Evolutionary conservation across 495 filamentous ascomycete genomes (phyloP).

Genomic region (Astrothelium macrocarpum): DNA sequence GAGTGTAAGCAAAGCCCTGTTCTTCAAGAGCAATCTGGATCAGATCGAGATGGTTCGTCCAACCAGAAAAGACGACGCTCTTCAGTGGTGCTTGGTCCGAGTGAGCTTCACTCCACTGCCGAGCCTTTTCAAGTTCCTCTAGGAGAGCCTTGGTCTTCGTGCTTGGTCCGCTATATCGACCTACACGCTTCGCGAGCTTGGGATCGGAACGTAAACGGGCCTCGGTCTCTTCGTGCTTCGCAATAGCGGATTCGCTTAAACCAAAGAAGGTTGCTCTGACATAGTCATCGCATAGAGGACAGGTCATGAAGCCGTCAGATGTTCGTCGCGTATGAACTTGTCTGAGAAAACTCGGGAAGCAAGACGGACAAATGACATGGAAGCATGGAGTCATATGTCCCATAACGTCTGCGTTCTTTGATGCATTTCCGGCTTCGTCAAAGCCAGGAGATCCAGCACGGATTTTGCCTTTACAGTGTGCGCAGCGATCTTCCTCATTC

Average conservation of each 20-base stretch:
- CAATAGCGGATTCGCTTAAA: slow-evolving; percentile 55
- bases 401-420: slow-evolving; percentile 53
- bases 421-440: slow-evolving; percentile 31
- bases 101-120: slow-evolving; percentile 47
- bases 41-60: slow-evolving; percentile 89
- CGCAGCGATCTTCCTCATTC: slow-evolving; percentile 59
- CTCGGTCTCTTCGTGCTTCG: slow-evolving; percentile 46
- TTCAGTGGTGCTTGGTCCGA: slow-evolving; percentile 62
- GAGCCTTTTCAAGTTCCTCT: slow-evolving; percentile 49
- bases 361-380: slow-evolving; percentile 68
- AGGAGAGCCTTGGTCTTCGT: slow-evolving; percentile 82
- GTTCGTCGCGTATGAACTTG: slow-evolving; percentile 30
- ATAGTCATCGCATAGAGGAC: slow-evolving; percentile 54
- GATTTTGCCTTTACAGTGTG: slow-evolving; percentile 56
- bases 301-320: slow-evolving; percentile 39
- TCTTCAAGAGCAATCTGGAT: slow-evolving; percentile 75
- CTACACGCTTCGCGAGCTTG: slow-evolving; percentile 50
- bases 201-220: slow-evolving; percentile 38
- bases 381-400: slow-evolving; percentile 75
- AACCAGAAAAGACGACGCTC: slow-evolving; percentile 81
- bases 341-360: slow-evolving; percentile 47
- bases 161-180: slow-evolving; percentile 71
- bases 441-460: slow-evolving; percentile 14
- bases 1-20: slow-evolving; percentile 56
- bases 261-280: slow-evolving; percentile 51